These are phyloP conservation scores for Gentiana dahurica DNA, from an alignment of 257 asterid species.

Conservation along the genomic window DNA sequence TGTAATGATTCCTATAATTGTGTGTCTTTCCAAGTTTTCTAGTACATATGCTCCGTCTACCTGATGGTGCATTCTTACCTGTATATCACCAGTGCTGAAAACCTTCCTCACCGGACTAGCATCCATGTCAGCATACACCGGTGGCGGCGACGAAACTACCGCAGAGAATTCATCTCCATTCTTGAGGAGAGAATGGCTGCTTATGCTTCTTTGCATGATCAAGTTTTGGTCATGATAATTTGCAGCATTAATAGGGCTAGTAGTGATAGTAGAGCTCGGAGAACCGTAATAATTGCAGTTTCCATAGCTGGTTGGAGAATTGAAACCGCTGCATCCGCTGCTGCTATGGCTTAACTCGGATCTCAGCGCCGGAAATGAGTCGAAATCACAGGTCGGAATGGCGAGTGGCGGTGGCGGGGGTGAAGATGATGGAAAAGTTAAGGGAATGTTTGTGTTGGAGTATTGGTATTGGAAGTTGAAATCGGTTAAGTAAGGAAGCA, in stretches of 20 bases:
- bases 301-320: constrained; percentile 40
- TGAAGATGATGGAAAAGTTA: constrained; percentile 18
- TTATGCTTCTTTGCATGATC: constrained; percentile 47
- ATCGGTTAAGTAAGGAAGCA: constrained; percentile 25
- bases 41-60: too few species aligned
- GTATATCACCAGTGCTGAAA: constrained; percentile 55
- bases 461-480: constrained; percentile 20
- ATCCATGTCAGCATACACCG: constrained; percentile 30
- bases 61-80: constrained; percentile 17
- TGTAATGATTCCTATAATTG: too few species aligned
- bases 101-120: constrained; percentile 46
- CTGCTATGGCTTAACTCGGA: constrained; percentile 44
- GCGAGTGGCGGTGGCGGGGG: constrained; percentile 26
- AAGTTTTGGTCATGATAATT: constrained; percentile 17
- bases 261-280: constrained; percentile 25
- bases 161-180: constrained; percentile 34
- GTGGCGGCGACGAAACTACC: constrained; percentile 30
- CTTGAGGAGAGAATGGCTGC: constrained; percentile 51
- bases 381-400: constrained; percentile 41
- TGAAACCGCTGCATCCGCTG: constrained; percentile 65
- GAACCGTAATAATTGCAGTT: constrained; percentile 31
- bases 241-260: constrained; percentile 12
- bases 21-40: too few species aligned
- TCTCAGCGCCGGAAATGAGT: constrained; percentile 34
- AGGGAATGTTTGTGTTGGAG: constrained; percentile 1